Percentiles rank a stretch among this genome's conserved stretches.
These are phyloP conservation scores for Chlamydomonas sphaeroides DNA, from an alignment of 139 green algal genomes.

Conservation along the genomic window DNA sequence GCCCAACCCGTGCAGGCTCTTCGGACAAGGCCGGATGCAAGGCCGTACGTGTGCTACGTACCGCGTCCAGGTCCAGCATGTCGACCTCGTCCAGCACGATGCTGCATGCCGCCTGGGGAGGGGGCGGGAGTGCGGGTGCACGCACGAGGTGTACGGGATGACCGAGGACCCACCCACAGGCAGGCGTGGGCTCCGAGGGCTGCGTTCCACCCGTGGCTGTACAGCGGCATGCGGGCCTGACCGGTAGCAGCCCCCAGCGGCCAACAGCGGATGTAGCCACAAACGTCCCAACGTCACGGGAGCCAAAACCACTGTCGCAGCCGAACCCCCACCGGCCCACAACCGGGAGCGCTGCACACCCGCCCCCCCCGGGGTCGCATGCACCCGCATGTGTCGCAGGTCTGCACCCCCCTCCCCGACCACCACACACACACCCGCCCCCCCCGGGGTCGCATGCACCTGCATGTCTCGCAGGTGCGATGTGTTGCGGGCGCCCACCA, in stretches of 20 bases:
- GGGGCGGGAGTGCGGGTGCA: background rate
- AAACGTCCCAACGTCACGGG: too few relatives aligned
- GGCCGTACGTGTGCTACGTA: background rate
- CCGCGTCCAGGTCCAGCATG: conserved; percentile 62
- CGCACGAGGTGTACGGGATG: background rate
- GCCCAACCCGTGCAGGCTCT: too few relatives aligned
- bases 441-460: background rate
- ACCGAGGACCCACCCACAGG: background rate
- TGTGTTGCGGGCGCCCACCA: conserved; percentile 82
- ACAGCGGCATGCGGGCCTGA: too few relatives aligned
- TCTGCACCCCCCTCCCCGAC: background rate
- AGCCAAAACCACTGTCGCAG: too few relatives aligned
- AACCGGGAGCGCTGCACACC: too few relatives aligned
- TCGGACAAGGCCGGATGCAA: too few relatives aligned
- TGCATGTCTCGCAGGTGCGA: conserved; percentile 66
- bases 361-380: too few relatives aligned
- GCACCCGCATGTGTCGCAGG: background rate
- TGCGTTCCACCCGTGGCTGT: too few relatives aligned
- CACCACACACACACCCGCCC: background rate
- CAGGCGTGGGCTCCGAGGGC: too few relatives aligned
- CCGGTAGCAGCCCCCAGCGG: too few relatives aligned
- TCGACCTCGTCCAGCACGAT: conserved; percentile 74
- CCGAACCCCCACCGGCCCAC: too few relatives aligned
- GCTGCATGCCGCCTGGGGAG: conserved; percentile 56
- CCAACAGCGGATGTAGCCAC: too few relatives aligned